Conservation (phyloP, 345 rosid species). For the Arabidopsis arenosa region DNA sequence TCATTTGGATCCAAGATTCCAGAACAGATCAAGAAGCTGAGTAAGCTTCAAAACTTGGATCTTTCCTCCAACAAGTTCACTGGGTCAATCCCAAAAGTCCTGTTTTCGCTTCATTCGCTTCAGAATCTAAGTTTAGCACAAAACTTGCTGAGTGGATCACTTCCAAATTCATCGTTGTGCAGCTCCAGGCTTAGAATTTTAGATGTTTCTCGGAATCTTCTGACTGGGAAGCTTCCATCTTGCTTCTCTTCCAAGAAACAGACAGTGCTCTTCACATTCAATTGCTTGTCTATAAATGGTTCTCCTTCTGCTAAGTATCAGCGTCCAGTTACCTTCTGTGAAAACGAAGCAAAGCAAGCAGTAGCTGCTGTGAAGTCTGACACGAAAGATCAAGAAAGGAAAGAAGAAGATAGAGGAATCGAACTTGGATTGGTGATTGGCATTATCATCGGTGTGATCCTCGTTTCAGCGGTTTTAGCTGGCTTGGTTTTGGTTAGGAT, state of each 20-base stretch:
- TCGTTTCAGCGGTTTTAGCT: conserved; percentile 49
- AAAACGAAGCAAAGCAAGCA: conserved; percentile 75
- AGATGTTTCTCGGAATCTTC: conserved; percentile 76
- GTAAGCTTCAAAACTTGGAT: conserved; percentile 62
- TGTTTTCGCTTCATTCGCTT: conserved; percentile 65
- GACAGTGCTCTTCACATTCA: conserved; percentile 70
- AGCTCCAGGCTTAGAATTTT: conserved; percentile 53
- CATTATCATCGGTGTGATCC: conserved; percentile 66
- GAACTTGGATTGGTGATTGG: conserved; percentile 64
- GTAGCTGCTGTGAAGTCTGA: conserved; percentile 63
- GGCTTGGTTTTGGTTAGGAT: conserved; percentile 54
- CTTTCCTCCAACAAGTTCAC: conserved; percentile 61
- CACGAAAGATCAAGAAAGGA: conserved; percentile 29
- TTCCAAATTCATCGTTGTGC: conserved; percentile 60
- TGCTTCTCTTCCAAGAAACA: conserved; percentile 56
- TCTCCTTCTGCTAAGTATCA: conserved; percentile 54
- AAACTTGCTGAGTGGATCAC: conserved; percentile 67
- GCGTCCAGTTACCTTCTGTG: conserved; percentile 71
- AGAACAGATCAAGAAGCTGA: conserved; percentile 47
- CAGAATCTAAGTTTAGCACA: conserved; percentile 59
- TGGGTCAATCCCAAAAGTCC: conserved; percentile 63
- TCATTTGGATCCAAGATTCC: conserved; percentile 77
- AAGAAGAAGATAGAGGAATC: conserved; percentile 48
- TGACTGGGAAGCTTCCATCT: conserved; percentile 70
- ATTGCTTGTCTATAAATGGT: conserved; percentile 63